Evolutionary conservation across 495 filamentous ascomycete species (phyloP), one percentile per base, ranked within the genome.

Genomic region (Hypoxylon rickii): DNA sequence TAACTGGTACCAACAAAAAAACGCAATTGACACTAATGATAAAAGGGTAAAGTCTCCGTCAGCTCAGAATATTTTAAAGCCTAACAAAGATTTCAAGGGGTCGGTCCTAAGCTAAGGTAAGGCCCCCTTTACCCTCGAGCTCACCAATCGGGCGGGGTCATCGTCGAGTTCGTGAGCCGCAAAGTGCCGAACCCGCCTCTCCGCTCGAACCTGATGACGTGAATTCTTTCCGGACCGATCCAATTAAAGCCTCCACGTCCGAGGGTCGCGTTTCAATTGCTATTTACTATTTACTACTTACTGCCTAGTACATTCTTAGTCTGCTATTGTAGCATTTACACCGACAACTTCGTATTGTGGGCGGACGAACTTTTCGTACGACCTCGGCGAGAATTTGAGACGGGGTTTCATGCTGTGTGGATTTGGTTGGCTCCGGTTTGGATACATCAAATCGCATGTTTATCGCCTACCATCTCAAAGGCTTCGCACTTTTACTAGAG

Each of bases 141-240:
- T 33, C 8, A 43, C 37, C 44, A 55, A 61, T 46, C 33, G 37
- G 51, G 46, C 37, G 51, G 51, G 51, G 51, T 19, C 4, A 29
- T 29, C 10, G 4, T 29, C 36, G 44, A 39, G 38, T 15, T 36
- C 36, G 33, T 24, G 52, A 62, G 52, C 52, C 58, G 47, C 47
- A 62, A 34, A 31, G 34, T 44, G 38, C 37, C 47, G 50, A 51
- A 19, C 41, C 51, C 44, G 21, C 19, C 40, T 55, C 37, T 55
- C 40, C 39, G 41, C 46, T 29, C 31, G 15, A 46, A 32, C 36
- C 41, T 22, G 34, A 61, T 61, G 57, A 61, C 57, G 57, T 60
- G 42, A 46, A 51, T 10, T 13, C 10, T 41, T 53, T 36, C 51
- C 58, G 51, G 51, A 7, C 51, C 51, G 58, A 61, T 32, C 51